A percentile compares a stretch with the other conserved stretches of the same genome.
phyloP scores from a whole-genome alignment of 2,329 filamentous ascomycete genomes.

The Rhynchosporium agropyri region DNA sequence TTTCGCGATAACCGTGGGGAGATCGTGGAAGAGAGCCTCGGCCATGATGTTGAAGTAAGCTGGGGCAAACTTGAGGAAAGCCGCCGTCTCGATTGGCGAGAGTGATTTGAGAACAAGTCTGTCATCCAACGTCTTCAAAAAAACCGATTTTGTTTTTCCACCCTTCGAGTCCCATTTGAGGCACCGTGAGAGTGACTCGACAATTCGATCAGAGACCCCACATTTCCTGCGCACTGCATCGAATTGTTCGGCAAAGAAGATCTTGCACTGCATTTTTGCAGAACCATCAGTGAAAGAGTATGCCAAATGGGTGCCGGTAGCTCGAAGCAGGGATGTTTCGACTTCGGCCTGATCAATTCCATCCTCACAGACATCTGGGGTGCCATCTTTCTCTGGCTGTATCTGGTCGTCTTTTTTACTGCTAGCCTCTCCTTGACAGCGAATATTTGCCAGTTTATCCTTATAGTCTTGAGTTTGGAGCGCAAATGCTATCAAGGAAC shows the following conservation, averaged over 20 bases:
- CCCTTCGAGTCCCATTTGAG: conserved; percentile 98
- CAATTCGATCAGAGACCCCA: conserved; percentile 88
- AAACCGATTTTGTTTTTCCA: conserved; percentile 96
- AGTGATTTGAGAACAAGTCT: conserved; percentile 80
- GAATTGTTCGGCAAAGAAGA: conserved; percentile 98
- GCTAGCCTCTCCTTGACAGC: conserved; percentile 51
- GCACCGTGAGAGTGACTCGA: conserved; percentile 93
- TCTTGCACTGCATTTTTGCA: conserved; percentile 96
- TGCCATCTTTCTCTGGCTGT: conserved; percentile 40
- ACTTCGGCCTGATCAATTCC: conserved; percentile 67
- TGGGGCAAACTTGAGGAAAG: conserved; percentile 92
- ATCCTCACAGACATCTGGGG: conserved; percentile 39
- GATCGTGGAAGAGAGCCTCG: conserved; percentile 89
- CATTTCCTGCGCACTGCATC: conserved; percentile 92
- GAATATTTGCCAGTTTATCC: conserved; percentile 72
- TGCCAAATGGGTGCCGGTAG: conserved; percentile 89
- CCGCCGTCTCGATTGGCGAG: conserved; percentile 86
- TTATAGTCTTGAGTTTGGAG: conserved; percentile 87
- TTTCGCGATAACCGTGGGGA: conserved; percentile 96
- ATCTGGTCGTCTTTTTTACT: conserved; percentile 37
- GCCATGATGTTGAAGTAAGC: conserved; percentile 98
- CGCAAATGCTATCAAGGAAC: conserved; percentile 91
- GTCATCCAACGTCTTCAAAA: conserved; percentile 94
- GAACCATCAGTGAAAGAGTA: conserved; percentile 93
- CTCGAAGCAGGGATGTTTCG: conserved; percentile 80